Evolutionary conservation across 148 eudicot species (phyloP), one percentile per base, ranked within the genome.

Genomic region (Silene uniflora): DNA sequence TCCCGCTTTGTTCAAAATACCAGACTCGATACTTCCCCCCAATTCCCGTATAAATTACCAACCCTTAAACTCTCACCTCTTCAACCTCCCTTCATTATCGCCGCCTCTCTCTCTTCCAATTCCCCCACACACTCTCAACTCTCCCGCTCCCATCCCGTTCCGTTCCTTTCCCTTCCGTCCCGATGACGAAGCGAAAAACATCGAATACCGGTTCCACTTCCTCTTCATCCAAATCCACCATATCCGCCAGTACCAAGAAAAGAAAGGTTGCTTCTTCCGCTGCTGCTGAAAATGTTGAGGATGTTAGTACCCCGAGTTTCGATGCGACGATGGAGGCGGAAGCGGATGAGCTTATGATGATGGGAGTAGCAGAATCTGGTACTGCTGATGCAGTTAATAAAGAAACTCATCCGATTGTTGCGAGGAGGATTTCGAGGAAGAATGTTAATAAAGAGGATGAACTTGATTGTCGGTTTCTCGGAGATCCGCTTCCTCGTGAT

Each of bases 401-500:
- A 32, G 35, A 32, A 32, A 32, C 35, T 4, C 0, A 32, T 3
- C 35, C 35, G 4, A 32, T 32, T 32, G 35, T 32, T 39, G 44
- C 11, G 9, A 42, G 47, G 62, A 80, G 55, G 16, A 65, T 39
- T 39, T 5, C 67, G 4, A 22, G 70, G 32, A 78, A 64, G 64
- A 4, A 52, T 16, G 6, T 1, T 16, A 79, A 23, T 7, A 21
- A 7, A 0, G 78, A 77, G 0, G 78, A 77, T 0, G 91, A 77
- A 4, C 60, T 64, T 8, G 81, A 76, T 10, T 47, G 81, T 16
- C 62, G 80, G 5, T 88, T 88, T 0, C 11, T 88, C 35, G 90
- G 90, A 10, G 85, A 81, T 14, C 86, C 88, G 0, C 60, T 87
- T 35, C 77, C 88, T 0, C 56, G 24, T 0, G 86, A 83, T 23